Evolutionary conservation across 192 early-diverging fungal genomes (phyloP), one percentile per base, ranked within the genome.

Genomic region (Geosiphon pyriformis): DNA sequence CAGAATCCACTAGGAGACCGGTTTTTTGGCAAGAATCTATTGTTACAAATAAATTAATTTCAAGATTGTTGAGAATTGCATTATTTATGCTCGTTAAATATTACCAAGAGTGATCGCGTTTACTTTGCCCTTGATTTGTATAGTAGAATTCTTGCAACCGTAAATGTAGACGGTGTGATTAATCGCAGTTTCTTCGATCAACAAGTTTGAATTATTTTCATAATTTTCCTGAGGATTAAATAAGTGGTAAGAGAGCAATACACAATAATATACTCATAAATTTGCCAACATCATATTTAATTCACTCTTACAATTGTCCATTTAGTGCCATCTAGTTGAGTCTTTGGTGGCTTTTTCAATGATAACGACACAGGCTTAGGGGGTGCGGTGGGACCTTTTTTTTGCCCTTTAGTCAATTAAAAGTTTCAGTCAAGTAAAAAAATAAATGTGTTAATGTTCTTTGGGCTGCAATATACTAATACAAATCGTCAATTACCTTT

Each of bases 161-260:
- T 84, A 97, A 75, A 99, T 92, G 62, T 96, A 96, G 7, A 97
- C 93, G 0, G 87, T 88, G 61, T 98, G 93, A 66, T 85, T 88
- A 55, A 94, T 85, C 61, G 90, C 87, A 0, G 88, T 85, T 1
- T 83, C 81, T 57, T 94, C 92, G 67, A 99, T 82, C 8, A 90
- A 77, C 22, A 99, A 79, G 6, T 88, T 78, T 10, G 72, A 73
- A 74, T 89, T 81, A 67, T 82, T 79, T 66, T 84, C 78, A 66
- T 90, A 88, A 80, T 96, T 92, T 78, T 99, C 96, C 76, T 77
- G 56, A 42, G 20, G 42, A 37, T 42, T 53, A 29, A 37, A 20
- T 52, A 2, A 61, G 32, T 77, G 12, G 20, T 46, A 10, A 46
- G 6, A n/a, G n/a, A n/a, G n/a, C n/a, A n/a, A n/a, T n/a, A n/a